Conservation (phyloP, 2,329 filamentous ascomycete species). For the Trichoderma breve region DNA sequence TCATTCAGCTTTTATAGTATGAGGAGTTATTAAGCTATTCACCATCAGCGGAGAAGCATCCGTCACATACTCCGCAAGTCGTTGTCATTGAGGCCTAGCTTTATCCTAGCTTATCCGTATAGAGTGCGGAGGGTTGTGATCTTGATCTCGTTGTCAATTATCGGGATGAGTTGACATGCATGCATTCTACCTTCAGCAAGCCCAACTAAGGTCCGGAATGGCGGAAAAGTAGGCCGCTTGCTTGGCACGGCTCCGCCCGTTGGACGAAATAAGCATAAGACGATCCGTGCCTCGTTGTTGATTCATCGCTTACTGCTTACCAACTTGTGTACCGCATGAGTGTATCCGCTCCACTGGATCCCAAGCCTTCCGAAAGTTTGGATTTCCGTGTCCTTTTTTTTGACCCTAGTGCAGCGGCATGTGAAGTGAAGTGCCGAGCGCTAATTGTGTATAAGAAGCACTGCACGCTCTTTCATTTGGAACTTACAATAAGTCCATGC, state of each 20-base stretch:
- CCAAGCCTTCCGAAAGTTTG: not conserved
- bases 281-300: not conserved
- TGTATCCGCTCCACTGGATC: not conserved
- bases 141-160: not conserved
- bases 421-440: not conserved
- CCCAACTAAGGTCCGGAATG: not conserved
- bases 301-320: not conserved
- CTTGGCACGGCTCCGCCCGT: not conserved
- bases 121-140: not conserved
- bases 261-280: not conserved
- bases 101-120: not conserved
- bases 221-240: not conserved
- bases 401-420: not conserved
- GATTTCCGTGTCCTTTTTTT: not conserved
- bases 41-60: not conserved
- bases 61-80: not conserved
- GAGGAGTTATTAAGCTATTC: not conserved
- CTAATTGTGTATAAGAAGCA: not conserved
- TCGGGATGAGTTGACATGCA: not conserved
- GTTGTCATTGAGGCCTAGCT: not conserved
- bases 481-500: not conserved
- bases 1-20: not conserved
- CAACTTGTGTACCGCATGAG: not conserved
- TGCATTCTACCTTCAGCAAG: not conserved
- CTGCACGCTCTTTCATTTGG: not conserved